Evolutionary conservation across 441 rosid genomes (phyloP), one percentile per base, ranked within the genome.

Genomic region (Biscutella laevigata): DNA sequence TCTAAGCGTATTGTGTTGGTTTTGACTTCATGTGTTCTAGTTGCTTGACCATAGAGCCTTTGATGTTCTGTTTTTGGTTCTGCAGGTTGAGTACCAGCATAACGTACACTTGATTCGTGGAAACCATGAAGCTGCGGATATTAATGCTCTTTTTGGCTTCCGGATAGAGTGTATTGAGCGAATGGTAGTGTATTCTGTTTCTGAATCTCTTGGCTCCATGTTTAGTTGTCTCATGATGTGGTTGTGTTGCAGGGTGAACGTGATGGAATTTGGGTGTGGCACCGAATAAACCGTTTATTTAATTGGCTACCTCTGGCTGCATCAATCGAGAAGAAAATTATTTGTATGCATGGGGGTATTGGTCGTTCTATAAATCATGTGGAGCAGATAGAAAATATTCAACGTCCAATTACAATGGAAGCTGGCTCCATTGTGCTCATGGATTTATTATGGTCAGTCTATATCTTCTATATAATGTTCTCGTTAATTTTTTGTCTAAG

Each of bases 331-430:
- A 94, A 88, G 83, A 94, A 94, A 74, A 94, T 94, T 53, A 81
- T 94, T 52, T 94, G 99, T 71, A 94, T 94, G 99, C 99, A 94
- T 74, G 99, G 99, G 57, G 99, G 99, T 65, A 94, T 94, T 69
- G 99, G 99, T 59, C 92, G 99, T 46, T 92, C 97, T 30, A 92
- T 92, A 71, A 92, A 86, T 77, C 95, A 88, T 52, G 84, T 92
- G 64, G 97, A 92, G 62, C 99, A 92, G 70, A 92, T 92, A 63
- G 95, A 88, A 71, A 88, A 67, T 70, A 74, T 92, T 53, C 97
- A 86, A 61, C 99, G 97, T 59, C 97, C 99, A 51, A 92, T 92
- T 54, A 79, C 95, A 46, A 92, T 92, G 99, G 99, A 92, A 74
- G 97, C 95, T 20, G 99, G 97, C 47, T 92, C 99, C 39, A 83